A percentile compares a stretch with the other conserved stretches of the same genome.
Conservation (phyloP, 1,284 basidiomycete species). For the Spongispora temasekensis region DNA sequence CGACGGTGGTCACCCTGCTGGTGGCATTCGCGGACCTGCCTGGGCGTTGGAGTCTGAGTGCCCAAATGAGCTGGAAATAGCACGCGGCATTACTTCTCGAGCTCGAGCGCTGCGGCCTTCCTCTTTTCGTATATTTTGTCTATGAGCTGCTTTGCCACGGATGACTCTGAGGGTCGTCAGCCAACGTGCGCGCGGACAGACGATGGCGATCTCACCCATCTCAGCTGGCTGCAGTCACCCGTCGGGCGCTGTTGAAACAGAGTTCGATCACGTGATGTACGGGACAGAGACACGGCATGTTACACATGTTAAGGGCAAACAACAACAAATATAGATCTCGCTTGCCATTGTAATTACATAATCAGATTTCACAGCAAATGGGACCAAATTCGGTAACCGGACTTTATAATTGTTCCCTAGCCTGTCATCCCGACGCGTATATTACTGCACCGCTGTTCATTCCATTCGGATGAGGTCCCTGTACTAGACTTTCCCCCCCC, state of each 20-base stretch:
- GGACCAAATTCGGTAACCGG: neutral
- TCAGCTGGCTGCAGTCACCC: neutral
- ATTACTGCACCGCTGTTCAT: neutral
- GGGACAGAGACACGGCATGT: too few species aligned
- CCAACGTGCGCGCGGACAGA: neutral
- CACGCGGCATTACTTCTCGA: conserved; percentile 75
- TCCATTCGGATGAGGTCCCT: neutral
- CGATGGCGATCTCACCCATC: neutral
- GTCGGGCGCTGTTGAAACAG: neutral
- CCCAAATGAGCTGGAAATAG: conserved; percentile 5
- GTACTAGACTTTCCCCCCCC: neutral
- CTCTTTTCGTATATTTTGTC: conserved; percentile 95
- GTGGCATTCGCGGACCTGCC: conserved; percentile 87
- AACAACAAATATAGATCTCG: neutral
- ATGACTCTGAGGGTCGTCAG: conserved; percentile 49
- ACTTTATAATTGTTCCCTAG: neutral
- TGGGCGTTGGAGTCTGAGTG: conserved; percentile 33
- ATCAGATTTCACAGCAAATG: neutral
- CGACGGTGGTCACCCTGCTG: conserved; percentile 77
- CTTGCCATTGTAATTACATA: neutral
- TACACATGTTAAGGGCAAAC: neutral
- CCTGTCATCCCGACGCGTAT: neutral
- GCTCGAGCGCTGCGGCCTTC: conserved; percentile 92
- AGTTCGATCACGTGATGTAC: neutral
- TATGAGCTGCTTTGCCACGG: conserved; percentile 72